Percentiles rank a stretch among this genome's conserved stretches.
Evolutionary conservation across 768 basidiomycete genomes (phyloP).

Genomic region (Boletus rubropictus): DNA sequence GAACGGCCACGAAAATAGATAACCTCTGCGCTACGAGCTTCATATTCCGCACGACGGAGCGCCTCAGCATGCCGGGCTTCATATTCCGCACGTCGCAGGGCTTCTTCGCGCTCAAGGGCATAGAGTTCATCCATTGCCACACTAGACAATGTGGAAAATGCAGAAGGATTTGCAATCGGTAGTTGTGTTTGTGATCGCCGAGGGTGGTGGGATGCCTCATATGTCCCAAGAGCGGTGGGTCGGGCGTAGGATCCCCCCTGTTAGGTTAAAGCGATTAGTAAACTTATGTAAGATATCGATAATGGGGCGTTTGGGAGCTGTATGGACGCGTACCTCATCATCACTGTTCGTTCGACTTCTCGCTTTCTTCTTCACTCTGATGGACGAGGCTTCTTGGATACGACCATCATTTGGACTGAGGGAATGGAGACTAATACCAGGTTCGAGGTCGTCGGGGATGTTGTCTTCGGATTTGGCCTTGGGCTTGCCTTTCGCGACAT

Average conservation of each 20-base stretch:
- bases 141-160: slow-evolving; percentile 65
- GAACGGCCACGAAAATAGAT: slow-evolving; percentile 34
- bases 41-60: slow-evolving; percentile 58
- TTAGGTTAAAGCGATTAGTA: slow-evolving; percentile 14
- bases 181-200: slow-evolving; percentile 27
- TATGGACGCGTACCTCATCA: slow-evolving; percentile 62
- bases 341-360: slow-evolving; percentile 74
- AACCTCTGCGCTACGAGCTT: slow-evolving; percentile 45
- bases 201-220: slow-evolving; percentile 33
- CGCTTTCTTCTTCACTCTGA: slow-evolving; percentile 69
- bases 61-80: slow-evolving; percentile 71
- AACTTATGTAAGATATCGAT: slow-evolving; percentile 24
- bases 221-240: slow-evolving; percentile 46
- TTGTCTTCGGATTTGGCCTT: slow-evolving; percentile 28
- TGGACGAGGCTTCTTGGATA: slow-evolving; percentile 21
- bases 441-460: slow-evolving; percentile 24
- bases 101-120: slow-evolving; percentile 82
- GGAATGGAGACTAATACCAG: slow-evolving; percentile 25
- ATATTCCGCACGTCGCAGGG: slow-evolving; percentile 79
- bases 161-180: slow-evolving; percentile 34
- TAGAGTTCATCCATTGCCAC: slow-evolving; percentile 87
- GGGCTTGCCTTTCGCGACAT: slow-evolving; percentile 23
- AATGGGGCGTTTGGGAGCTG: slow-evolving; percentile 12
- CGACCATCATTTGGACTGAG: slow-evolving; percentile 16
- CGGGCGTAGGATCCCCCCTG: slow-evolving; percentile 56